These are phyloP conservation scores for Globisporangium rhizosaccharum DNA, from an alignment of 352 stramenopile genomes.

Conservation along the genomic window DNA sequence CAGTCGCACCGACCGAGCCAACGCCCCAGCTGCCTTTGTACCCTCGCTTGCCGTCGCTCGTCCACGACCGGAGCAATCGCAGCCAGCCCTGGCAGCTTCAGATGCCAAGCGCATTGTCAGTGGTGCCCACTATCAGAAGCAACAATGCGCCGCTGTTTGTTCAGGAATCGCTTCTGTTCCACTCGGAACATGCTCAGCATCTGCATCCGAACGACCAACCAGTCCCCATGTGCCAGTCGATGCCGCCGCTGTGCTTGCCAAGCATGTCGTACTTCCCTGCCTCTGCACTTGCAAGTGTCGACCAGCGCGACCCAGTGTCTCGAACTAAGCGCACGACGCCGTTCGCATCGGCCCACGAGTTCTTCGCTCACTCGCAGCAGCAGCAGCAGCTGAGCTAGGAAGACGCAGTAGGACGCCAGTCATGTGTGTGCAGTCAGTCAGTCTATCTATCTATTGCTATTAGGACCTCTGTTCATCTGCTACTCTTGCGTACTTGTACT, in stretches of 20 bases:
- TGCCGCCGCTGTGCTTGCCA: not conserved
- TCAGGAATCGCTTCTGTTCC: too few relatives aligned
- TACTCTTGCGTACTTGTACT: not conserved
- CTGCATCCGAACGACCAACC: too few relatives aligned
- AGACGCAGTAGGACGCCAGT: too few relatives aligned
- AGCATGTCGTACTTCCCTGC: slow-evolving; percentile 6
- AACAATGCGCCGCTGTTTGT: too few relatives aligned
- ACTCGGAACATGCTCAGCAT: too few relatives aligned
- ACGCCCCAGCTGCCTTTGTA: not conserved
- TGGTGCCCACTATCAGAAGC: not conserved
- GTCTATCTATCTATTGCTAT: not conserved
- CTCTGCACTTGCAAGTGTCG: not conserved
- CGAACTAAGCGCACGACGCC: slow-evolving; percentile 4
- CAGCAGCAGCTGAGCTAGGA: not conserved
- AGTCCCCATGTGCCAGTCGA: too few relatives aligned
- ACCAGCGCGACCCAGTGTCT: not conserved
- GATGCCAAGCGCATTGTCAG: slow-evolving; percentile 5
- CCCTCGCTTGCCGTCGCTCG: not conserved
- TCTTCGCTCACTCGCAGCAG: not conserved
- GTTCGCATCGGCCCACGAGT: not conserved
- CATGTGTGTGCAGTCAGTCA: not conserved
- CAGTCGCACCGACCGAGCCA: not conserved
- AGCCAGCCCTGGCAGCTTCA: slow-evolving; percentile 13
- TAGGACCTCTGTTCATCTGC: too few relatives aligned
- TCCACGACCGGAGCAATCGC: not conserved